These are phyloP conservation scores for Phytophthora macrochlamydospora DNA, from an alignment of 352 stramenopile genomes.

Conservation along the genomic window DNA sequence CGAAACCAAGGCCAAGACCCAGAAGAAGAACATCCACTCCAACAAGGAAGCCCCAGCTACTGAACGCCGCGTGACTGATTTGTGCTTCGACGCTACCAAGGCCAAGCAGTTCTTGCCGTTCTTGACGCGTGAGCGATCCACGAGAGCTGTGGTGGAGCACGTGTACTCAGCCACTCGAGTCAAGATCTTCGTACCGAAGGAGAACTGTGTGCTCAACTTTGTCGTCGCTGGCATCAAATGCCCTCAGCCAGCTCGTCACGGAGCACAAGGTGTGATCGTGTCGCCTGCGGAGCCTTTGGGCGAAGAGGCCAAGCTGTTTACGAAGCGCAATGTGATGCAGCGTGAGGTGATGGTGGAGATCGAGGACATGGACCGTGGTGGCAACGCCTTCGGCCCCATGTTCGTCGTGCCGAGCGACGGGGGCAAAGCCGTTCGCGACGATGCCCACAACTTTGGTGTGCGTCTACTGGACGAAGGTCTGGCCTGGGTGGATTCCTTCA, in stretches of 20 bases:
- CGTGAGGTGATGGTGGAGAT: slow-evolving; percentile 92
- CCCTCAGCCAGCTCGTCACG: slow-evolving; percentile 84
- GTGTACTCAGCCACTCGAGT: slow-evolving; percentile 96
- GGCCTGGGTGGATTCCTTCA: slow-evolving; percentile 93
- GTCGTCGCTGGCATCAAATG: slow-evolving; percentile 90
- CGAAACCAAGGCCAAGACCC: slow-evolving; percentile 92
- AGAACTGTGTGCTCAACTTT: slow-evolving; percentile 98
- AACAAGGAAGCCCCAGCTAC: slow-evolving; percentile 67
- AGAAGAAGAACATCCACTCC: slow-evolving; percentile 95
- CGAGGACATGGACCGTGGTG: slow-evolving; percentile 93
- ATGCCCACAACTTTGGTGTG: slow-evolving; percentile 89
- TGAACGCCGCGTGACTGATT: slow-evolving; percentile 81
- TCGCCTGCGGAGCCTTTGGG: slow-evolving; percentile 87
- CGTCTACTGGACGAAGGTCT: slow-evolving; percentile 94
- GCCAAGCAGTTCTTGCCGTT: slow-evolving; percentile 91
- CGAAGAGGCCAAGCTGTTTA: slow-evolving; percentile 89
- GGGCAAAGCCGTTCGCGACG: slow-evolving; percentile 47
- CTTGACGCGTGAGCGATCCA: slow-evolving; percentile 78
- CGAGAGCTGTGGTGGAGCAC: slow-evolving; percentile 93
- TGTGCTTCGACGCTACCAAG: slow-evolving; percentile 89
- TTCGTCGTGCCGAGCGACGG: slow-evolving; percentile 55
- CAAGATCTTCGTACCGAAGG: slow-evolving; percentile 95
- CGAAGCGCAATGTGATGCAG: slow-evolving; percentile 90
- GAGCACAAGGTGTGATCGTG: slow-evolving; percentile 90
- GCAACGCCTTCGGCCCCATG: slow-evolving; percentile 90